These are phyloP conservation scores for Tolypocladium tropicale DNA, from an alignment of 2,329 filamentous ascomycete species.

Conservation along the genomic window DNA sequence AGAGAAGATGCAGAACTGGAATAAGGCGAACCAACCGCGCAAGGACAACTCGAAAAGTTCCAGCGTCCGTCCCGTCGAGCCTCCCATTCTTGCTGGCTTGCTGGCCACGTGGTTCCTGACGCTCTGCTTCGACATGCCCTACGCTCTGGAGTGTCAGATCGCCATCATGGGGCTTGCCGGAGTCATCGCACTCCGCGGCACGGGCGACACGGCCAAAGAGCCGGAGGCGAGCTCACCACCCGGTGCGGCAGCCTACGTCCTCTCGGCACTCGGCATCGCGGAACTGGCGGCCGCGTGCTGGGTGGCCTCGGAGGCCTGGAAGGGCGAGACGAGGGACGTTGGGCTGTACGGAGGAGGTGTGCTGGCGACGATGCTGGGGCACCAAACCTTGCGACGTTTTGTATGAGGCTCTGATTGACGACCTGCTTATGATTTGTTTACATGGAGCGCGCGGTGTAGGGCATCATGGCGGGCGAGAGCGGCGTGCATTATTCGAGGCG, in stretches of 20 bases:
- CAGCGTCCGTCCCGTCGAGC: conserved; percentile 3
- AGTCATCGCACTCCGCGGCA: conserved; percentile 17
- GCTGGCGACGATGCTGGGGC: conserved; percentile 20
- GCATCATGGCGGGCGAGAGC: neutral
- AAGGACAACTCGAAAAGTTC: no score
- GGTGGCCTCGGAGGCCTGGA: conserved; percentile 21
- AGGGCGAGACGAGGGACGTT: conserved; percentile 9
- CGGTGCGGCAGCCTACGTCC: conserved; percentile 9
- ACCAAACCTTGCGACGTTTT: conserved; percentile 9
- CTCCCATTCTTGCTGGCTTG: conserved; percentile 10
- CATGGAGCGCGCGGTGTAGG: neutral
- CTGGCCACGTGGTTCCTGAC: conserved; percentile 17
- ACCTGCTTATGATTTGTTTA: neutral
- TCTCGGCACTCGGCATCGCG: conserved; percentile 17
- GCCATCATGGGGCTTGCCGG: conserved; percentile 16
- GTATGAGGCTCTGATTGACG: neutral
- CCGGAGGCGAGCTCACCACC: conserved; percentile 7
- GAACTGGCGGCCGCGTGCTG: conserved; percentile 23
- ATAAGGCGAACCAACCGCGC: neutral
- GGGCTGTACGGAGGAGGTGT: conserved; percentile 16
- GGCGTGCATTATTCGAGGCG: neutral
- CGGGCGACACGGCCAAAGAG: conserved; percentile 14
- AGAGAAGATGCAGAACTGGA: neutral
- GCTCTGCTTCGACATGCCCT: conserved; percentile 10
- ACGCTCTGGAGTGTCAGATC: conserved; percentile 15